A percentile compares a stretch with the other conserved stretches of the same genome.
Conservation (phyloP, 2,329 filamentous ascomycete species). For the Alternaria infectoria region DNA sequence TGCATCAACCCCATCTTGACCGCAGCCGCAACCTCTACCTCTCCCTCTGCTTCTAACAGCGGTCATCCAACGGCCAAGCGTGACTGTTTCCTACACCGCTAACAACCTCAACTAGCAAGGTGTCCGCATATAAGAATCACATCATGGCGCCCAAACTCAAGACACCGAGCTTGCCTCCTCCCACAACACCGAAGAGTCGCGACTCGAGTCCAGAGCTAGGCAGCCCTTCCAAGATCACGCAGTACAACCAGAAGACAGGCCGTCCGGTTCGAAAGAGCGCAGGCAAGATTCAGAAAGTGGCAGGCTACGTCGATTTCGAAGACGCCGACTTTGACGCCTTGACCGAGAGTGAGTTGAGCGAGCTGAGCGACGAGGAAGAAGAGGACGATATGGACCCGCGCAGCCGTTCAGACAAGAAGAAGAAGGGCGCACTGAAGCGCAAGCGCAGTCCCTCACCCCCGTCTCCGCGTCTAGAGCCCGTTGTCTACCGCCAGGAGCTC, state of each 20-base stretch:
- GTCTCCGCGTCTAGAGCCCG: conserved; percentile 43
- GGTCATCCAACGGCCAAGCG: conserved; percentile 1
- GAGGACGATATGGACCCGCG: conserved; percentile 31
- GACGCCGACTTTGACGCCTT: conserved; percentile 39
- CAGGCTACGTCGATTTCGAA: conserved; percentile 50
- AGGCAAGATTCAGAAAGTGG: conserved; percentile 42
- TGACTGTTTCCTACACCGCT: conserved; percentile 4
- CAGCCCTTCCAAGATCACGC: conserved; percentile 31
- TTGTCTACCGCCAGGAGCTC: conserved; percentile 39
- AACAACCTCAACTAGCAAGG: neutral
- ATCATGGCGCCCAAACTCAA: conserved; percentile 1
- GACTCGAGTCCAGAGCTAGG: conserved; percentile 40
- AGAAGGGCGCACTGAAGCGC: conserved; percentile 42
- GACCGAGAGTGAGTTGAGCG: conserved; percentile 17
- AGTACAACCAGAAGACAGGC: conserved; percentile 50
- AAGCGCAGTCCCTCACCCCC: conserved; percentile 45
- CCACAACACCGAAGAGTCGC: neutral
- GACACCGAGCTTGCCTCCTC: neutral
- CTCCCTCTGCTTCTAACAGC: conserved; percentile 8
- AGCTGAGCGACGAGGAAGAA: conserved; percentile 26
- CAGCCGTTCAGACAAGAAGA: conserved; percentile 20
- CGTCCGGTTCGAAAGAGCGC: conserved; percentile 52
- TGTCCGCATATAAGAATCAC: neutral
- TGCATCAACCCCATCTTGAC: neutral
- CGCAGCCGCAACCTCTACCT: conserved; percentile 4